Conservation (phyloP, 2,329 filamentous ascomycete genomes). For the Bipolaris cookei region DNA sequence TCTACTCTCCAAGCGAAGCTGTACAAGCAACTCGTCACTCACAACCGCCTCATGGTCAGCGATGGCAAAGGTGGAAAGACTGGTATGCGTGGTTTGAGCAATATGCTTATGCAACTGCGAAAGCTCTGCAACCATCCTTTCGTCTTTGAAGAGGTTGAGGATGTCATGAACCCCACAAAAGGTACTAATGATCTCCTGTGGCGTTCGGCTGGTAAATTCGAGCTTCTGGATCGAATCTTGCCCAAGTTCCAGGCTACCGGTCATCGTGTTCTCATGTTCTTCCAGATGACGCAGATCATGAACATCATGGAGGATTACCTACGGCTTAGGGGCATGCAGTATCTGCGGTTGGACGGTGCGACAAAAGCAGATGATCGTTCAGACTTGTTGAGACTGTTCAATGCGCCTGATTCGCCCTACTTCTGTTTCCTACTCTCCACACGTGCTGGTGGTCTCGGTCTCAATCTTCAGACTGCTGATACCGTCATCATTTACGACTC, state of each 20-base stretch:
- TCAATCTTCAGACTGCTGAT: conserved; percentile 96
- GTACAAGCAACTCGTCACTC: conserved; percentile 96
- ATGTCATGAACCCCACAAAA: conserved; percentile 91
- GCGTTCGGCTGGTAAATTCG: conserved; percentile 96
- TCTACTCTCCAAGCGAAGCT: conserved; percentile 91
- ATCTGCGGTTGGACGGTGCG: conserved; percentile 91
- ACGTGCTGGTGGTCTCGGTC: conserved; percentile 94
- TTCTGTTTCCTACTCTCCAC: conserved; percentile 99
- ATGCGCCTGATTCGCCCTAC: conserved; percentile 86
- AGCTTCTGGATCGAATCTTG: conserved; percentile 87
- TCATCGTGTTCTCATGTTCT: conserved; percentile 98
- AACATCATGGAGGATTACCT: conserved; percentile 99
- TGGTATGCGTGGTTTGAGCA: conserved; percentile 91
- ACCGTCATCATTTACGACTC: conserved; percentile 99
- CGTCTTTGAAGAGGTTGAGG: conserved; percentile 96
- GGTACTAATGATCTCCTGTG: conserved; percentile 92
- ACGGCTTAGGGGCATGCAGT: conserved; percentile 80
- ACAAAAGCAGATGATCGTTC: conserved; percentile 98
- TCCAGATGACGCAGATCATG: conserved; percentile 99
- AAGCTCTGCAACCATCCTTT: conserved; percentile 99
- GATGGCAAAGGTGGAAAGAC: conserved; percentile 96
- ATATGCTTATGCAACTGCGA: conserved; percentile 99
- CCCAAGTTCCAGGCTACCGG: conserved; percentile 92
- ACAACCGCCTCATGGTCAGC: conserved; percentile 92
- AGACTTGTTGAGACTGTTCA: conserved; percentile 86